Conservation (phyloP, 148 eudicot species). For the Heliosperma pusillum region DNA sequence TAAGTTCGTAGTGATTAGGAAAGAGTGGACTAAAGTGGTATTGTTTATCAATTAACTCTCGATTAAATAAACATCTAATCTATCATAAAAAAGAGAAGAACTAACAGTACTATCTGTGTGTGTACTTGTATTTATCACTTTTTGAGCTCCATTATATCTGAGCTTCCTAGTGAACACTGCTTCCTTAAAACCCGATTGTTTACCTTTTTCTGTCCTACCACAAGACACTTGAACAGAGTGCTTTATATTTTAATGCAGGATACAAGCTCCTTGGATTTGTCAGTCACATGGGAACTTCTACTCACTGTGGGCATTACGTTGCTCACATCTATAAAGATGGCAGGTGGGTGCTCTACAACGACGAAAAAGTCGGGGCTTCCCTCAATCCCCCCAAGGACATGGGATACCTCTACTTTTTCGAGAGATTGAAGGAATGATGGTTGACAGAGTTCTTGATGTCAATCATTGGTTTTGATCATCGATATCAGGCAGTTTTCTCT, state of each 20-base stretch:
- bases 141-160: no score
- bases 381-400: slow-evolving; percentile 91
- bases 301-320: slow-evolving; percentile 95
- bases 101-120: no score
- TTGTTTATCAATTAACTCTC: no score
- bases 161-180: no score
- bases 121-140: no score
- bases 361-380: slow-evolving; percentile 80
- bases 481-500: not conserved
- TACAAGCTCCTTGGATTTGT: slow-evolving; percentile 80
- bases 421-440: slow-evolving; percentile 46
- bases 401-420: slow-evolving; percentile 92
- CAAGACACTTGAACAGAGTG: not conserved
- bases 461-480: no score
- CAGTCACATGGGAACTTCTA: slow-evolving; percentile 96
- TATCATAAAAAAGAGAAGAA: no score
- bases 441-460: not conserved
- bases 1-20: no score
- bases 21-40: no score
- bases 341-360: slow-evolving; percentile 89
- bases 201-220: not conserved
- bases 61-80: no score
- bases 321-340: slow-evolving; percentile 90
- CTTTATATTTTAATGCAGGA: slow-evolving; percentile 34
- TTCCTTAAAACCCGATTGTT: no score